Evolutionary conservation across 1,139 yeast genomes (phyloP).

Genomic region (Geotrichum europaeum): DNA sequence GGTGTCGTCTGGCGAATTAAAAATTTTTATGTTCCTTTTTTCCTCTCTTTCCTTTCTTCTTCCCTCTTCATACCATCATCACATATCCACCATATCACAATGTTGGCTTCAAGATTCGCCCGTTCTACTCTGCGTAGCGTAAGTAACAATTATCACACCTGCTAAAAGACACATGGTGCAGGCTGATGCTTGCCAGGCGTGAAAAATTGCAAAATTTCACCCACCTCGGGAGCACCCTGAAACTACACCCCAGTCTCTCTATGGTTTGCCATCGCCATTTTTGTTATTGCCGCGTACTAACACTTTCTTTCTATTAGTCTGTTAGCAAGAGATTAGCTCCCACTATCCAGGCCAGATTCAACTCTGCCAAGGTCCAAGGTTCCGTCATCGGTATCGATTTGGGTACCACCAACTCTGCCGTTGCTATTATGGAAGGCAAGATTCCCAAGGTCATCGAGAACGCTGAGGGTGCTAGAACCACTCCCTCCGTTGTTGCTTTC

Average conservation of each 20-base stretch:
- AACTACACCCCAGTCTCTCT: neutral
- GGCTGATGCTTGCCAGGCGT: neutral
- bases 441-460: constrained; percentile 94
- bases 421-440: constrained; percentile 96
- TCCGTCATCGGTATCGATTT: constrained; percentile 93
- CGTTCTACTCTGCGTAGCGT: constrained; percentile 19
- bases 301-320: constrained; percentile 4
- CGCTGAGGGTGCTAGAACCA: constrained; percentile 98
- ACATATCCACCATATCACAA: constrained; percentile 11
- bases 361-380: constrained; percentile 38
- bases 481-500: constrained; percentile 98
- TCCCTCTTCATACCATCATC: neutral
- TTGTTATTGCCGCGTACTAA: neutral
- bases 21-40: neutral
- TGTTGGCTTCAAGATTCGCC: constrained; percentile 19
- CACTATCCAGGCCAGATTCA: constrained; percentile 44
- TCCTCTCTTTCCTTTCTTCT: constrained; percentile 4
- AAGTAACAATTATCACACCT: neutral
- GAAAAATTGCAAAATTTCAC: neutral
- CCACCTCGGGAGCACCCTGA: neutral
- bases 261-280: neutral
- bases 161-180: neutral
- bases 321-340: constrained; percentile 12
- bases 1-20: neutral
- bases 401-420: constrained; percentile 99